These are phyloP conservation scores for Tilletiopsis washingtonensis DNA, from an alignment of 1,284 basidiomycete species.

Conservation along the genomic window DNA sequence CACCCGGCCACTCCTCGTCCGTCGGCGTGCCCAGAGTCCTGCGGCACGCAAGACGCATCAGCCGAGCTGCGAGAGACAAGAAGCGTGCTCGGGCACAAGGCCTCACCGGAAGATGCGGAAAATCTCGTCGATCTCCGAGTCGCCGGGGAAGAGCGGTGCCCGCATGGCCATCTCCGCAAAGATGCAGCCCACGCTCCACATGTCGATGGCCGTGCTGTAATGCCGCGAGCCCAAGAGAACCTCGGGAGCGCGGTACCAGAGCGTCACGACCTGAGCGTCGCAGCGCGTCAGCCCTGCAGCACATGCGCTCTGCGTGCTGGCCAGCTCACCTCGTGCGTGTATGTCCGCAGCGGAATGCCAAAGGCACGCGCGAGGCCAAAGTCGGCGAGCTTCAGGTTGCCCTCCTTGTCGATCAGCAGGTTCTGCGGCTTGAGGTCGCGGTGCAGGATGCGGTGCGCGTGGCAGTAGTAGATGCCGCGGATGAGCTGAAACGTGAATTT, in stretches of 20 bases:
- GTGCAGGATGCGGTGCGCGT: slow-evolving; percentile 90
- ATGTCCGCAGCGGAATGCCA: slow-evolving; percentile 93
- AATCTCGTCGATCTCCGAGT: slow-evolving; percentile 99
- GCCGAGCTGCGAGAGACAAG: slow-evolving; percentile 1
- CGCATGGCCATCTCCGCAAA: slow-evolving; percentile 83
- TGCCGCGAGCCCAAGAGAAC: slow-evolving; percentile 90
- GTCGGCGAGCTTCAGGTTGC: slow-evolving; percentile 62
- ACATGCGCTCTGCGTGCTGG: neutral
- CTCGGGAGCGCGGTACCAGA: slow-evolving; percentile 97
- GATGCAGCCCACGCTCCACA: slow-evolving; percentile 96
- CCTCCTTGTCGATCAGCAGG: slow-evolving; percentile 73
- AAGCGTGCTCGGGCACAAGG: too few relatives aligned
- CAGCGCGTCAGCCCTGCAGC: neutral
- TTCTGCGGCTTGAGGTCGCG: slow-evolving; percentile 98
- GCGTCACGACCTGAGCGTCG: slow-evolving; percentile 61
- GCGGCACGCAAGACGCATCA: neutral
- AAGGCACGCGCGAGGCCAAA: slow-evolving; percentile 95
- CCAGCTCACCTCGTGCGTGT: slow-evolving; percentile 74
- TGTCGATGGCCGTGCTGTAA: slow-evolving; percentile 90
- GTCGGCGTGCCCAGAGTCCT: slow-evolving; percentile 70
- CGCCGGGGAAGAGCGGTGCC: slow-evolving; percentile 88
- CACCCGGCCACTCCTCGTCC: slow-evolving; percentile 86
- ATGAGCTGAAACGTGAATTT: slow-evolving; percentile 83
- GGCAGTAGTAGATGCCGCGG: slow-evolving; percentile 85
- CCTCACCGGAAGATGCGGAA: slow-evolving; percentile 78